A percentile compares a stretch with the other conserved stretches of the same genome.
These are phyloP conservation scores for Croton laevigatus DNA, from an alignment of 441 rosid genomes.

Conservation along the genomic window DNA sequence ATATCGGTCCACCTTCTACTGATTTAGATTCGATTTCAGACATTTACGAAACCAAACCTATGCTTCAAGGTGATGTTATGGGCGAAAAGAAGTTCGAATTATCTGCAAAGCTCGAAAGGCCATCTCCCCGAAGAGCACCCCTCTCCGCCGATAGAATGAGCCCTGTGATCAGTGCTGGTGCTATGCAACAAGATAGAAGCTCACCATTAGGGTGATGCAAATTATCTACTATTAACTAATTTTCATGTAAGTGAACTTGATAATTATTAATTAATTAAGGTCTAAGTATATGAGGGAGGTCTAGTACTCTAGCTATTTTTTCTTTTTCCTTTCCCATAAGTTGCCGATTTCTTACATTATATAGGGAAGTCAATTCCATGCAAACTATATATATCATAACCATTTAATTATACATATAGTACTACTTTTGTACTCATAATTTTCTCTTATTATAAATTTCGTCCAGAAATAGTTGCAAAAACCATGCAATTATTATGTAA, in stretches of 20 bases:
- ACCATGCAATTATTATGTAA: too few relatives aligned
- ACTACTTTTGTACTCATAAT: too few relatives aligned
- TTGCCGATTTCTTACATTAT: too few relatives aligned
- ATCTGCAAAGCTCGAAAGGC: conserved; percentile 58
- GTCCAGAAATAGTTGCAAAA: too few relatives aligned
- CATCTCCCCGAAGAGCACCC: conserved; percentile 64
- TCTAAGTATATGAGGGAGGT: background rate
- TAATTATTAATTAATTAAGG: conserved; percentile 12
- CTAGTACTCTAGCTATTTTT: too few relatives aligned
- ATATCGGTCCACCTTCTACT: conserved; percentile 41
- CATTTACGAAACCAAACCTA: conserved; percentile 63
- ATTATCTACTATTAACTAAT: background rate
- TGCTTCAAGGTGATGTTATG: conserved; percentile 51
- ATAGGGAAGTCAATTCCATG: too few relatives aligned
- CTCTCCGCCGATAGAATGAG: conserved; percentile 45
- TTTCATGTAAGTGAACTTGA: conserved; percentile 21
- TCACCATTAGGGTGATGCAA: conserved; percentile 54
- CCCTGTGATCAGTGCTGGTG: conserved; percentile 52
- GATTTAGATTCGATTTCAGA: conserved; percentile 66
- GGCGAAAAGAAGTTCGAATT: conserved; percentile 41
- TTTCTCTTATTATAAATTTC: too few relatives aligned
- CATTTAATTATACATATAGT: too few relatives aligned
- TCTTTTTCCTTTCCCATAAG: too few relatives aligned
- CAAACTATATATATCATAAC: too few relatives aligned
- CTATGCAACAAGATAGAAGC: conserved; percentile 55